Conservation (phyloP, 805 yeast genomes). For the Zygotorulaspora sp. region DNA sequence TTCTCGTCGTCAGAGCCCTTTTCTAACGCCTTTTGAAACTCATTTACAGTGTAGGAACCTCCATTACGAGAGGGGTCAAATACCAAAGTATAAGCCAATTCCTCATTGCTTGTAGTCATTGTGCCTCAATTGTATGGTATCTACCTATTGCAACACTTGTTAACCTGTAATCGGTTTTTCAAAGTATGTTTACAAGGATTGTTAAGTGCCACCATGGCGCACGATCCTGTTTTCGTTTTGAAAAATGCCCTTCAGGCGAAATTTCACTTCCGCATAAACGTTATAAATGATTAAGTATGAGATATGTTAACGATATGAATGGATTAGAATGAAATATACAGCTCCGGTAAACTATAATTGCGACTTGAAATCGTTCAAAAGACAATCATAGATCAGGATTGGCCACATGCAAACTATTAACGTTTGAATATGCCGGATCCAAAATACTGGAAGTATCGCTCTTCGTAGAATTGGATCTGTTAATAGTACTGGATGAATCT, state of each 20-base stretch:
- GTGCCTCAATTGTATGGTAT: not conserved
- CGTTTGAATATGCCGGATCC: constrained; percentile 13
- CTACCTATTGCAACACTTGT: not conserved
- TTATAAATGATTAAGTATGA: not conserved
- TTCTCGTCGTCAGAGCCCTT: constrained; percentile 86
- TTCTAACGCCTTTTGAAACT: constrained; percentile 74
- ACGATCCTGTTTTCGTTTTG: not conserved
- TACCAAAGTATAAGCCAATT: constrained; percentile 68
- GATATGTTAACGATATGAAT: too few relatives aligned
- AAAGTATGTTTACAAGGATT: not conserved
- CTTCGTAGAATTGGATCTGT: constrained; percentile 2
- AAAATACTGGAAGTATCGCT: constrained; percentile 11
- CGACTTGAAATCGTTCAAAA: too few relatives aligned
- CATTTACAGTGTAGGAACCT: constrained; percentile 57
- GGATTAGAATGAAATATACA: too few relatives aligned
- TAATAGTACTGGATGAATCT: constrained; percentile 3
- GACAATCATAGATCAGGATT: constrained; percentile 34
- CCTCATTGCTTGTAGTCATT: constrained; percentile 24
- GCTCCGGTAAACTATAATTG: too few relatives aligned
- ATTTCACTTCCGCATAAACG: not conserved
- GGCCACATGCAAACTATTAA: constrained; percentile 26
- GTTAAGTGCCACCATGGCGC: not conserved
- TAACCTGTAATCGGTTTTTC: not conserved
- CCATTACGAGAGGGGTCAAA: constrained; percentile 67
- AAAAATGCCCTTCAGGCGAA: not conserved